Conservation (phyloP, 768 basidiomycete species). For the Russula brevipes region DNA sequence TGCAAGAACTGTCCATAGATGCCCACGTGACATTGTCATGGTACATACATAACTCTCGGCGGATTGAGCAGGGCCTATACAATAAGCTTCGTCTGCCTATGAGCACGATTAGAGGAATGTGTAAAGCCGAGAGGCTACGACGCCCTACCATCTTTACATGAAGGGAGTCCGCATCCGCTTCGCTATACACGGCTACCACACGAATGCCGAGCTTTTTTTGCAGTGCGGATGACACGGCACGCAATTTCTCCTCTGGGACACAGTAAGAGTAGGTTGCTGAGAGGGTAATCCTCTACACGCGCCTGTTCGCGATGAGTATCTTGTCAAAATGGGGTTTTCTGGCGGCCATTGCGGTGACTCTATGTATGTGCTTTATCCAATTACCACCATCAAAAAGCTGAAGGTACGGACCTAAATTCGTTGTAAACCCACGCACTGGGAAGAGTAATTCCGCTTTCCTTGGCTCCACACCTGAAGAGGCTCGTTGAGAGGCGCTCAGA, state of each 20-base stretch:
- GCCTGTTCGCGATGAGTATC: conserved; percentile 90
- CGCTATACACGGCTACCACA: conserved; percentile 90
- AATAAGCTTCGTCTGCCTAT: conserved; percentile 52
- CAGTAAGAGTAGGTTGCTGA: neutral
- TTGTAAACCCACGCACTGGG: conserved; percentile 3
- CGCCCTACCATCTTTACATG: conserved; percentile 71
- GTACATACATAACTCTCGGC: conserved; percentile 79
- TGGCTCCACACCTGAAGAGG: neutral
- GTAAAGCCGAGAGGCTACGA: neutral
- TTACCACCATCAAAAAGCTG: neutral
- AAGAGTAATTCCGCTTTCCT: neutral
- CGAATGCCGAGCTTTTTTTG: conserved; percentile 80
- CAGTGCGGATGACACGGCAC: conserved; percentile 89
- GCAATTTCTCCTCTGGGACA: conserved; percentile 83
- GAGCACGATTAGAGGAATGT: conserved; percentile 4
- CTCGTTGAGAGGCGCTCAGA: neutral
- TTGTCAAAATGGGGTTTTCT: conserved; percentile 73
- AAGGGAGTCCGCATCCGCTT: conserved; percentile 73
- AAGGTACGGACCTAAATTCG: conserved; percentile 5
- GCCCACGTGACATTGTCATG: neutral
- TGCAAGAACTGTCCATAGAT: conserved; percentile 30
- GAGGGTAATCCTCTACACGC: conserved; percentile 13
- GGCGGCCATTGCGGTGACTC: neutral
- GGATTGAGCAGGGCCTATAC: conserved; percentile 88
- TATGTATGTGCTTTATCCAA: neutral